Evolutionary conservation across 2,329 filamentous ascomycete genomes (phyloP).

Genomic region (Colletotrichum neosansevieriae): DNA sequence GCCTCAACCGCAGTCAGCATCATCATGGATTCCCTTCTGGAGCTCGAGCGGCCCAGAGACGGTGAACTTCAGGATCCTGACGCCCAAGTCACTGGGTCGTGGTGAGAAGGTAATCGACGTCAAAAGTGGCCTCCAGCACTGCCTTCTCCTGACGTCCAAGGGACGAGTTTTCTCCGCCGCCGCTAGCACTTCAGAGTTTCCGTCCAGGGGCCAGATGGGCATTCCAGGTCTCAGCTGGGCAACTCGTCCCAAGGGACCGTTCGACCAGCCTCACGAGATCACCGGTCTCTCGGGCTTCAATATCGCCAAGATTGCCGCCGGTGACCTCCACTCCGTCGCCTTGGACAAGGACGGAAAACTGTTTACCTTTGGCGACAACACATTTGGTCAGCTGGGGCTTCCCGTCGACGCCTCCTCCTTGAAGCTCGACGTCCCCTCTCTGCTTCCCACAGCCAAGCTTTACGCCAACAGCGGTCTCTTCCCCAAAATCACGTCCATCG

Average conservation of each 20-base stretch:
- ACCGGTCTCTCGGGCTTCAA: conserved; percentile 76
- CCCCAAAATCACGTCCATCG: conserved; percentile 79
- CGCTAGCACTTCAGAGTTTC: conserved; percentile 81
- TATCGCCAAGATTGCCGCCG: conserved; percentile 81
- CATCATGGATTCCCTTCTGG: conserved; percentile 82
- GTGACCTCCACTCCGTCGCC: conserved; percentile 87
- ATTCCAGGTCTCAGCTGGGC: conserved; percentile 85
- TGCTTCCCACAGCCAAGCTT: conserved; percentile 77
- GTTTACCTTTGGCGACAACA: conserved; percentile 93
- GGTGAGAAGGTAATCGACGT: conserved; percentile 82
- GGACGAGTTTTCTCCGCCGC: conserved; percentile 93
- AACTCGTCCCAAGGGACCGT: conserved; percentile 80
- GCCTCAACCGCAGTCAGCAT: conserved; percentile 60
- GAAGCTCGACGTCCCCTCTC: conserved; percentile 76
- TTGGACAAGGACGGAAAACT: conserved; percentile 81
- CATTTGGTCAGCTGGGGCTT: conserved; percentile 90
- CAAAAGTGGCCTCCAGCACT: conserved; percentile 85
- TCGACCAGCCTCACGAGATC: conserved; percentile 87
- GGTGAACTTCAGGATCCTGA: conserved; percentile 80
- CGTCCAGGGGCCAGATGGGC: conserved; percentile 87
- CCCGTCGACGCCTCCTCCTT: conserved; percentile 72
- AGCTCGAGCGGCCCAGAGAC: conserved; percentile 48
- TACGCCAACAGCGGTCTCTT: conserved; percentile 75
- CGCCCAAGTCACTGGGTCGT: conserved; percentile 72
- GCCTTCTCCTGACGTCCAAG: conserved; percentile 83